A percentile compares a stretch with the other conserved stretches of the same genome.
Evolutionary conservation across 306 rosid species (phyloP).

Genomic region (Ormosia semicastrata): DNA sequence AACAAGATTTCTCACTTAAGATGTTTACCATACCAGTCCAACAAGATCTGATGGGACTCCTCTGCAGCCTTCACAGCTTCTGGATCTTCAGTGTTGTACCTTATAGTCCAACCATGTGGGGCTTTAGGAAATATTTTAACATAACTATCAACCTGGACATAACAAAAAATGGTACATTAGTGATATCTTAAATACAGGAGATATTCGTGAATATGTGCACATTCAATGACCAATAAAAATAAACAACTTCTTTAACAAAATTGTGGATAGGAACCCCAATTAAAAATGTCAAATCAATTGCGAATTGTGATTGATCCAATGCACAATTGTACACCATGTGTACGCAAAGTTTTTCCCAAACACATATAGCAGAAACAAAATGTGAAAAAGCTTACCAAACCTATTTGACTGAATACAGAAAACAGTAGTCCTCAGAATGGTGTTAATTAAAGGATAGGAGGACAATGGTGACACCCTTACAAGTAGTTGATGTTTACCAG

Average conservation of each 20-base stretch:
- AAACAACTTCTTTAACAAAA: neutral
- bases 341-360: neutral
- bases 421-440: neutral
- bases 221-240: neutral
- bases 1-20: conserved; percentile 30
- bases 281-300: neutral
- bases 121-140: conserved; percentile 55
- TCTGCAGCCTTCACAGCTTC: conserved; percentile 54
- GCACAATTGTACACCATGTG: neutral
- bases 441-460: neutral
- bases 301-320: neutral
- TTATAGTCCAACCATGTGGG: conserved; percentile 56
- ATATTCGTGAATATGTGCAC: neutral
- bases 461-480: neutral
- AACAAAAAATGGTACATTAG: neutral
- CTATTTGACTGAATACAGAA: neutral
- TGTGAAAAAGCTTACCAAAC: neutral
- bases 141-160: conserved; percentile 33
- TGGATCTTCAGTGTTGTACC: conserved; percentile 42
- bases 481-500: neutral
- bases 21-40: conserved; percentile 48
- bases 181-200: neutral
- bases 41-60: conserved; percentile 53
- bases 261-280: neutral
- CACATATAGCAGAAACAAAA: neutral